Conservation (phyloP, 495 filamentous ascomycete genomes). For the Xylaria acuta region DNA sequence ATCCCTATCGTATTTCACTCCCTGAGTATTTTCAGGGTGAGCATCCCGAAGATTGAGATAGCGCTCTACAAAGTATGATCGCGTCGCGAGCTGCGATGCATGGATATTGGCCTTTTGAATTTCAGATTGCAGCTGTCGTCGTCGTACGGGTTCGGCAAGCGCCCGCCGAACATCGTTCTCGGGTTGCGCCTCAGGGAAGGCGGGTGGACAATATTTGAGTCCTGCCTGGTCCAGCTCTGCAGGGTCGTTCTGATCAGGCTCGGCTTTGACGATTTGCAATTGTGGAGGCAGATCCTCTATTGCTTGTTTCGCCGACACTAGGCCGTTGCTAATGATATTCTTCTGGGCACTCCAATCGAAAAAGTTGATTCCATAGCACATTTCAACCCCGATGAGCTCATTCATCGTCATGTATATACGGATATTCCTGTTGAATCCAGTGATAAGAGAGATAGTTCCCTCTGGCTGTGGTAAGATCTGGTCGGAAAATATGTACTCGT, state of each 20-base stretch:
- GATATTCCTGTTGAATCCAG: slow-evolving; percentile 79
- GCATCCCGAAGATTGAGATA: slow-evolving; percentile 72
- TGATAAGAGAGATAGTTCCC: slow-evolving; percentile 65
- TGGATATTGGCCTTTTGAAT: slow-evolving; percentile 88
- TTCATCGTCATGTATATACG: slow-evolving; percentile 75
- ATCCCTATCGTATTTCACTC: slow-evolving; percentile 47
- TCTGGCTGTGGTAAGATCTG: slow-evolving; percentile 69
- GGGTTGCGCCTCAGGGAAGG: slow-evolving; percentile 40
- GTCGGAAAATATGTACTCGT: slow-evolving; percentile 71
- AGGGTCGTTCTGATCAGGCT: slow-evolving; percentile 33
- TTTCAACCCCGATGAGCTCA: slow-evolving; percentile 69
- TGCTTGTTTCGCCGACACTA: slow-evolving; percentile 65
- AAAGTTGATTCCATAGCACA: slow-evolving; percentile 72
- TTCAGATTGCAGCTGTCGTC: slow-evolving; percentile 70
- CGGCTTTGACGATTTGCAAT: slow-evolving; percentile 60
- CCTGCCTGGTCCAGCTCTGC: slow-evolving; percentile 40
- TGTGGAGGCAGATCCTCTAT: slow-evolving; percentile 66
- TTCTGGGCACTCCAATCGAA: slow-evolving; percentile 77
- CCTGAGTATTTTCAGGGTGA: slow-evolving; percentile 40
- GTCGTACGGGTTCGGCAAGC: slow-evolving; percentile 45
- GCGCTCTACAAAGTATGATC: slow-evolving; percentile 82
- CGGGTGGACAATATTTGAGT: slow-evolving; percentile 47
- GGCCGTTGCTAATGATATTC: slow-evolving; percentile 63
- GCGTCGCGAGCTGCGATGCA: slow-evolving; percentile 72
- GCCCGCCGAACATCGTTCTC: slow-evolving; percentile 47